Evolutionary conservation across 2,329 filamentous ascomycete species (phyloP).

Genomic region (Phialophora expanda): DNA sequence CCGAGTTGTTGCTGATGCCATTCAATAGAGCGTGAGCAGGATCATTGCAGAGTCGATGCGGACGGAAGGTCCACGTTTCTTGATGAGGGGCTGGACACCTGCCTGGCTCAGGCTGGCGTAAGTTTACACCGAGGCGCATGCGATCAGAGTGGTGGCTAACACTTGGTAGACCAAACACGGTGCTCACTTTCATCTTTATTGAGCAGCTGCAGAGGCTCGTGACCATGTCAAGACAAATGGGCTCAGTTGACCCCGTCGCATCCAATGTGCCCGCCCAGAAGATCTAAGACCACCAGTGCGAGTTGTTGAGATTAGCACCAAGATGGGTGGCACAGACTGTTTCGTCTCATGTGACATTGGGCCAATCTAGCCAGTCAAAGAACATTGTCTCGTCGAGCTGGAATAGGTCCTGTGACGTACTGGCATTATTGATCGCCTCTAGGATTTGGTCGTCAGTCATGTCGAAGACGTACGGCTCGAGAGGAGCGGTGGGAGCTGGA

Average conservation of each 20-base stretch:
- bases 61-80: conserved; percentile 29
- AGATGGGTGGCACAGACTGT: neutral
- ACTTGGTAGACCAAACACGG: conserved; percentile 27
- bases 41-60: conserved; percentile 30
- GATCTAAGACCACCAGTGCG: conserved; percentile 6
- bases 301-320: neutral
- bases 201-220: conserved; percentile 33
- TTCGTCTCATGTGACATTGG: conserved; percentile 45
- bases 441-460: conserved; percentile 74
- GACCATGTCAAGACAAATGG: conserved; percentile 36
- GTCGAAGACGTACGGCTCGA: conserved; percentile 44
- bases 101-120: conserved; percentile 34
- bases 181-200: conserved; percentile 34
- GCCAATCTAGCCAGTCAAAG: conserved; percentile 60
- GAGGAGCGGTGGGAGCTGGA: conserved; percentile 7
- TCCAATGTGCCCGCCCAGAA: conserved; percentile 12
- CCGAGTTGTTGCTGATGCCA: conserved; percentile 8
- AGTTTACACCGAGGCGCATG: conserved; percentile 1
- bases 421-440: conserved; percentile 68
- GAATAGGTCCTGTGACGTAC: conserved; percentile 52
- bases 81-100: conserved; percentile 33
- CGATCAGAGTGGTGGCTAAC: neutral
- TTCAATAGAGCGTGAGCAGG: conserved; percentile 26
- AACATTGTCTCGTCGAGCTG: conserved; percentile 65
- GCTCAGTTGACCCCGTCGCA: neutral